A percentile compares a stretch with the other conserved stretches of the same genome.
phyloP scores from a whole-genome alignment of 1,284 basidiomycete species.

The Singerocomus inundabilis region DNA sequence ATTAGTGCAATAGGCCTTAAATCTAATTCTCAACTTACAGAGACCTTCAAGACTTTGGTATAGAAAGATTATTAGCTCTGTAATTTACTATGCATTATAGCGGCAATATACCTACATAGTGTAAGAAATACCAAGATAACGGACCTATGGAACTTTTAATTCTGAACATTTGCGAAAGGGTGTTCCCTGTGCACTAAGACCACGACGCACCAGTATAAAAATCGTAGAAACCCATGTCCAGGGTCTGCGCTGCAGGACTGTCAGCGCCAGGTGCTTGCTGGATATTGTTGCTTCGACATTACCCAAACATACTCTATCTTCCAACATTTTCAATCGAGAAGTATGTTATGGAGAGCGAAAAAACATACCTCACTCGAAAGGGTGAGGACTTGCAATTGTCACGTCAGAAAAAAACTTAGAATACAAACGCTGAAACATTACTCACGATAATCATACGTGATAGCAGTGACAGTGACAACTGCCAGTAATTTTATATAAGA shows the following conservation, averaged over 20 bases:
- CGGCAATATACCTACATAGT: too few relatives aligned
- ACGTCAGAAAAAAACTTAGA: background rate
- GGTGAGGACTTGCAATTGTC: slow-evolving; percentile 1
- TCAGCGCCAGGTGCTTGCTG: background rate
- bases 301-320: slow-evolving; percentile 5
- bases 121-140: too few relatives aligned
- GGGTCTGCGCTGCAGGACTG: background rate
- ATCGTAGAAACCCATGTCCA: slow-evolving; percentile 3
- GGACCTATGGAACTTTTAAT: too few relatives aligned
- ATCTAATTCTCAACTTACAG: too few relatives aligned
- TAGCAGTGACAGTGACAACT: background rate
- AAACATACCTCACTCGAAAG: slow-evolving; percentile 1
- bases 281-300: background rate
- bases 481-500: background rate
- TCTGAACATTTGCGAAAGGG: too few relatives aligned
- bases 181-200: too few relatives aligned
- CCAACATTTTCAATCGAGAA: background rate
- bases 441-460: slow-evolving; percentile 14
- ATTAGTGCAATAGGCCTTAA: too few relatives aligned
- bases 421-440: background rate
- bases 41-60: too few relatives aligned
- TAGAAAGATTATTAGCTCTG: too few relatives aligned
- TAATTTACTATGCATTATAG: too few relatives aligned
- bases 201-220: slow-evolving; percentile 1
- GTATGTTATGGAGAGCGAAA: too few relatives aligned